Conservation (phyloP, 495 filamentous ascomycete species). For the Talaromyces proteolyticus region DNA sequence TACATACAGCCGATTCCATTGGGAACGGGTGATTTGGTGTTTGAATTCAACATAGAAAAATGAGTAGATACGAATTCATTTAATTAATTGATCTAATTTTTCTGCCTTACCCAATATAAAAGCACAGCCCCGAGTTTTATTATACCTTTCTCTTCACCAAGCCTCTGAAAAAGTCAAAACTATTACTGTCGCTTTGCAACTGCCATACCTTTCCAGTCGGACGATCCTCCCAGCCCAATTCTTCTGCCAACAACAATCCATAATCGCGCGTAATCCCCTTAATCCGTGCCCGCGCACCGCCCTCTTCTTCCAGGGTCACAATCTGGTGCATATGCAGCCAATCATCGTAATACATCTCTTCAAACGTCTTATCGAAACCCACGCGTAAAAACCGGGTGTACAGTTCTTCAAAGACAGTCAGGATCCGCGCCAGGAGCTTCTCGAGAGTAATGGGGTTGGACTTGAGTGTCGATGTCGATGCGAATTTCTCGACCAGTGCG, state of each 20-base stretch:
- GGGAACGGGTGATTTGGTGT: conserved; percentile 51
- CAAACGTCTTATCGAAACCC: conserved; percentile 68
- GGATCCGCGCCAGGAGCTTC: conserved; percentile 75
- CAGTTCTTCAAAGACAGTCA: conserved; percentile 72
- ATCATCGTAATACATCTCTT: conserved; percentile 72
- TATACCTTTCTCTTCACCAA: conserved; percentile 76
- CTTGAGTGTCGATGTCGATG: conserved; percentile 11
- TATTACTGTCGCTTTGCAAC: conserved; percentile 94
- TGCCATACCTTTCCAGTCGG: conserved; percentile 72
- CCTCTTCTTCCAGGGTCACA: conserved; percentile 82
- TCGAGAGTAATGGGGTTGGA: conserved; percentile 62
- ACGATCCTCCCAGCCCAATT: conserved; percentile 65
- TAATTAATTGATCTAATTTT: neutral
- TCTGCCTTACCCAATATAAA: neutral
- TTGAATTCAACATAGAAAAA: conserved; percentile 28
- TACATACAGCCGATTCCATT: conserved; percentile 53
- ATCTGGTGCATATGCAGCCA: conserved; percentile 93
- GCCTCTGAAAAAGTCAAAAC: conserved; percentile 96
- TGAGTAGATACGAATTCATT: neutral
- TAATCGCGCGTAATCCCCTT: conserved; percentile 85
- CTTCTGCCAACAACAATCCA: conserved; percentile 78
- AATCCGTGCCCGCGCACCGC: conserved; percentile 70
- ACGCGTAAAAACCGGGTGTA: conserved; percentile 66
- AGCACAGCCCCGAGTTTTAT: neutral
- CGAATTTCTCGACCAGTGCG: conserved; percentile 48